phyloP scores from a whole-genome alignment of 2,329 filamentous ascomycete genomes.

The Orbilia blumenaviensis region DNA sequence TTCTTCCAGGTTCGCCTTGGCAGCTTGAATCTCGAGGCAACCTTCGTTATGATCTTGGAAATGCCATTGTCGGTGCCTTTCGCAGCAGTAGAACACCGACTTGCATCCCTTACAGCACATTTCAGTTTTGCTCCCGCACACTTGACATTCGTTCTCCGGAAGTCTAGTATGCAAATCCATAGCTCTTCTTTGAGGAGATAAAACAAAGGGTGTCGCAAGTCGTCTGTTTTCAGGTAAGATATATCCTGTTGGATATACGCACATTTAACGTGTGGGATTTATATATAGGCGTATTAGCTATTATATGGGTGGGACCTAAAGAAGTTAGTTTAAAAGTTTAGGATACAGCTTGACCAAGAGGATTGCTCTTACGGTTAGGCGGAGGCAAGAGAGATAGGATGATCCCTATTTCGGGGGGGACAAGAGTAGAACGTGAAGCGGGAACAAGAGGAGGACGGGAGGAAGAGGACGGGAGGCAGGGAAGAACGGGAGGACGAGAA shows the following conservation, averaged over 20 bases:
- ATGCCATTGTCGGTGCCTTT: background rate
- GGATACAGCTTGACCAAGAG: background rate
- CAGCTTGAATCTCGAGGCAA: background rate
- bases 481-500: no score
- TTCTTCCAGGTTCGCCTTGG: background rate
- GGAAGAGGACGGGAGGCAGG: no score
- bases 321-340: background rate
- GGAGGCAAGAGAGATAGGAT: background rate
- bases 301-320: background rate
- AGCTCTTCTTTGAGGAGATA: background rate
- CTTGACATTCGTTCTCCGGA: background rate
- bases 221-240: background rate
- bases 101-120: background rate
- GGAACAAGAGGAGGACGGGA: no score
- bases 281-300: no score
- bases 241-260: background rate
- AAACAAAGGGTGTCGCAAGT: background rate
- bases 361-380: background rate
- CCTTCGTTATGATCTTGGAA: background rate
- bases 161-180: background rate
- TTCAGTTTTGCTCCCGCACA: background rate
- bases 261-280: background rate
- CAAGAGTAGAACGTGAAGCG: no score
- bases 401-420: no score
- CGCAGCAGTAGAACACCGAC: background rate